Percentiles rank a stretch among this genome's conserved stretches.
Conservation (phyloP, 2,329 filamentous ascomycete genomes). For the Pseudogymnoascus sp. region DNA sequence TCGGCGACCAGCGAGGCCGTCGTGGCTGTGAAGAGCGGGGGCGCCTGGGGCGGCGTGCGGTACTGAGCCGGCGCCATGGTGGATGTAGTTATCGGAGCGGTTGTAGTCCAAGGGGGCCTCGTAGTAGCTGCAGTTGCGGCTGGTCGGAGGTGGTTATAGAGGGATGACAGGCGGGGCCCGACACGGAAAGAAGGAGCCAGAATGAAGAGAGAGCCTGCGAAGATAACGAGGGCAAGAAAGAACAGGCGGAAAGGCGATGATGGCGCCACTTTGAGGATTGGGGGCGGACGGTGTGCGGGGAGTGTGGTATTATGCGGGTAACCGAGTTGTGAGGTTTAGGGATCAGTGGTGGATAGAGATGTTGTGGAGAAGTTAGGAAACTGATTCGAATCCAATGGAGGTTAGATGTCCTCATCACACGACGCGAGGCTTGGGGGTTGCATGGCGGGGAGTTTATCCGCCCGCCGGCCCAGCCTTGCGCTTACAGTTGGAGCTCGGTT, state of each 20-base stretch:
- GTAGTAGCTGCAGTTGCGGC: neutral
- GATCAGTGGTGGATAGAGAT: neutral
- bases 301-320: constrained; percentile 8
- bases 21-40: constrained; percentile 69
- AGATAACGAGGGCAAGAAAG: constrained; percentile 45
- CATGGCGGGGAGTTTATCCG: neutral
- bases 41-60: constrained; percentile 66
- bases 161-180: constrained; percentile 43
- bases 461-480: neutral
- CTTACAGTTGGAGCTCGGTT: neutral
- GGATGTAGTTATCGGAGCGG: constrained; percentile 35
- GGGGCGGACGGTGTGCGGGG: constrained; percentile 3
- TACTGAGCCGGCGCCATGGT: constrained; percentile 61
- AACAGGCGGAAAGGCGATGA: constrained; percentile 30
- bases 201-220: constrained; percentile 48
- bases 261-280: constrained; percentile 10
- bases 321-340: neutral
- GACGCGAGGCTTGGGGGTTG: neutral
- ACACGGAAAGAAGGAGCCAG: constrained; percentile 53
- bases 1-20: constrained; percentile 59
- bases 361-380: neutral
- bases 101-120: constrained; percentile 8
- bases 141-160: constrained; percentile 47
- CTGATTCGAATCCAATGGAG: neutral
- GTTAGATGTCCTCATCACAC: neutral